Percentiles rank a stretch among this genome's conserved stretches.
Conservation (phyloP, 352 stramenopile genomes). For the Phytophthora citricola region DNA sequence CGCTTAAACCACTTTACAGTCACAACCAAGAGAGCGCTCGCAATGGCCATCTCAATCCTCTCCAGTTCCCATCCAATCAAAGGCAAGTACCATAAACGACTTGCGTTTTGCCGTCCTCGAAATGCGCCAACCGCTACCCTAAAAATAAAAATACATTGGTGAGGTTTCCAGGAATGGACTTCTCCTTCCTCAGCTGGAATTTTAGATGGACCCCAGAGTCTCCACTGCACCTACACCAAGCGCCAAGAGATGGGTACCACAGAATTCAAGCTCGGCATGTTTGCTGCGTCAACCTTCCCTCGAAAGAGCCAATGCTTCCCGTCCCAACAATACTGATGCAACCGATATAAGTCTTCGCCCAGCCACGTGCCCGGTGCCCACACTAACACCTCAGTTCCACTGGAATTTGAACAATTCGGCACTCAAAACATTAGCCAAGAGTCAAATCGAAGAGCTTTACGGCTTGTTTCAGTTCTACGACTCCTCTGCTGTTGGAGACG, state of each 20-base stretch:
- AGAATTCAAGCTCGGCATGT: constrained; percentile 1
- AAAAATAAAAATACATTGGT: no score
- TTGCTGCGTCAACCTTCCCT: constrained; percentile 14
- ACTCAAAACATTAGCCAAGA: constrained; percentile 30
- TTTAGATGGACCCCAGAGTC: constrained; percentile 13
- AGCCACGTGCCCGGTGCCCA: constrained; percentile 20
- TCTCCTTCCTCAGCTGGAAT: no score
- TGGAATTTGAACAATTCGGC: constrained; percentile 62
- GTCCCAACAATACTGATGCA: no score
- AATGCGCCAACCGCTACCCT: no score
- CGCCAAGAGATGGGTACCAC: constrained; percentile 13
- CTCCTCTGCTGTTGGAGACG: constrained; percentile 51
- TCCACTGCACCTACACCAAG: constrained; percentile 17
- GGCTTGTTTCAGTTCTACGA: constrained; percentile 68
- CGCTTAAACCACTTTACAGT: no score
- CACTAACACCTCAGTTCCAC: constrained; percentile 49
- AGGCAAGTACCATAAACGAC: no score
- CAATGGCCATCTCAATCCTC: no score
- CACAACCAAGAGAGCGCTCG: no score
- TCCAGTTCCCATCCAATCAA: no score
- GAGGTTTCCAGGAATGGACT: no score
- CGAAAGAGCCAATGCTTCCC: no score
- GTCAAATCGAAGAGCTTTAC: constrained; percentile 51
- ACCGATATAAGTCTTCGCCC: constrained; percentile 8
- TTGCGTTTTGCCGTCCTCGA: no score